Evolutionary conservation across 345 rosid genomes (phyloP).

Genomic region (Salix arbutifolia): DNA sequence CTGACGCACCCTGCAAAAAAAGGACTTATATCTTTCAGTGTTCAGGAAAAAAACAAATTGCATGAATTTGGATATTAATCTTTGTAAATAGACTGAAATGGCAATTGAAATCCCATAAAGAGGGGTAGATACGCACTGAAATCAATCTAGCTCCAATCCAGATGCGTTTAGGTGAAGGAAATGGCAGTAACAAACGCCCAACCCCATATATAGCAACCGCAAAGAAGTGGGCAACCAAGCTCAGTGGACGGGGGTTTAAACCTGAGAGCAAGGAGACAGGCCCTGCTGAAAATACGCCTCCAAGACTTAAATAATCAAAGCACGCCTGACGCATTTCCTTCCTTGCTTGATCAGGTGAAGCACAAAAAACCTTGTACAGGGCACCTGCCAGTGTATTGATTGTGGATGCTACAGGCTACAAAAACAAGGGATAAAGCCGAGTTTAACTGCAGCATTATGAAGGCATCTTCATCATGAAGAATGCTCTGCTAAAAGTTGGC

Average conservation of each 20-base stretch:
- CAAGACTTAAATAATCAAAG: constrained; percentile 22
- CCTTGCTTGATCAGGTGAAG: constrained; percentile 20
- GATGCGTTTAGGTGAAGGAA: constrained; percentile 16
- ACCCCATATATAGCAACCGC: constrained; percentile 20
- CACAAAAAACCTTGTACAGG: constrained; percentile 16
- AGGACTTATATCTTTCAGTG: too few relatives aligned
- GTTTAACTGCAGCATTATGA: background rate
- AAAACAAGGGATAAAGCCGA: background rate
- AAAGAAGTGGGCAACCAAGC: constrained; percentile 17
- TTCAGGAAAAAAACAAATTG: background rate
- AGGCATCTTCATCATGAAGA: background rate
- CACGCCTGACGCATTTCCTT: constrained; percentile 22
- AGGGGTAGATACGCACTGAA: background rate
- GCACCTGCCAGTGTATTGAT: constrained; percentile 24
- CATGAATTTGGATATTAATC: background rate
- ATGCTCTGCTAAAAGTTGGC: background rate
- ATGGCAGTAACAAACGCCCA: constrained; percentile 19
- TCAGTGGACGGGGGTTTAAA: constrained; percentile 18
- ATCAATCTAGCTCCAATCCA: constrained; percentile 20
- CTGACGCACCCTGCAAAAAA: constrained; percentile 12
- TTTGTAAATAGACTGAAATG: too few relatives aligned
- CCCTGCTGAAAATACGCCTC: constrained; percentile 14
- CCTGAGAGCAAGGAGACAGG: constrained; percentile 22
- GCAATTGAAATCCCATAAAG: background rate
- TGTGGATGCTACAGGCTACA: constrained; percentile 23